These are phyloP conservation scores for Trametes elegans DNA, from an alignment of 768 basidiomycete genomes.

Conservation along the genomic window DNA sequence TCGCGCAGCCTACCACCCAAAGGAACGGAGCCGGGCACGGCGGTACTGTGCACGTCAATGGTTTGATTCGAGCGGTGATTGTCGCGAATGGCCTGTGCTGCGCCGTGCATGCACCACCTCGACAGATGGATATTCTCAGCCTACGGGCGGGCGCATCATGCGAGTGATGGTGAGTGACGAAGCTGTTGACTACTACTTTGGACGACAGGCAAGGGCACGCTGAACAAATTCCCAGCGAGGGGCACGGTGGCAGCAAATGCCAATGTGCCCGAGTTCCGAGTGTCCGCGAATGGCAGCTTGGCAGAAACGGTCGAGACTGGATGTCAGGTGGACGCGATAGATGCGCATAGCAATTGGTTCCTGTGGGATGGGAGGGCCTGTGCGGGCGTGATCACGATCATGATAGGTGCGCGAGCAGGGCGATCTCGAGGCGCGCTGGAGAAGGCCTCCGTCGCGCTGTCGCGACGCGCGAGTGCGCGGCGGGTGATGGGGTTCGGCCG, in stretches of 20 bases:
- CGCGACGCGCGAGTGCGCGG: background rate
- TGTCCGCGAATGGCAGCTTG: too few relatives aligned
- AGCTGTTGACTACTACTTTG: too few relatives aligned
- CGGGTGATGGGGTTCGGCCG: conserved; percentile 12
- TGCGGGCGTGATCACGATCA: conserved; percentile 11
- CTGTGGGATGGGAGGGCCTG: conserved; percentile 3
- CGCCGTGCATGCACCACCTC: background rate
- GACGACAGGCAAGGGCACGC: too few relatives aligned
- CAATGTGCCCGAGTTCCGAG: too few relatives aligned
- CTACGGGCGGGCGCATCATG: too few relatives aligned
- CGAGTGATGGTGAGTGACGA: too few relatives aligned
- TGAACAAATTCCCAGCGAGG: too few relatives aligned
- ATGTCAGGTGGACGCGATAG: background rate
- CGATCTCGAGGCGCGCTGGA: background rate
- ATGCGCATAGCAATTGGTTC: conserved; percentile 8
- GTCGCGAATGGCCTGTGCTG: conserved; percentile 17
- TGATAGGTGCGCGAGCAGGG: conserved; percentile 4
- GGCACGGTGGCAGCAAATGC: too few relatives aligned
- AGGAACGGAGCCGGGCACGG: background rate
- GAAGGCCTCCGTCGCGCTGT: background rate
- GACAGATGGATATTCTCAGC: too few relatives aligned
- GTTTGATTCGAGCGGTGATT: conserved; percentile 14
- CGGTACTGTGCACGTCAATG: conserved; percentile 12
- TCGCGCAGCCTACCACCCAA: background rate
- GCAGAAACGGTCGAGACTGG: background rate